These are phyloP conservation scores for Boletus vinaceobasis DNA, from an alignment of 768 basidiomycete species.

Conservation along the genomic window DNA sequence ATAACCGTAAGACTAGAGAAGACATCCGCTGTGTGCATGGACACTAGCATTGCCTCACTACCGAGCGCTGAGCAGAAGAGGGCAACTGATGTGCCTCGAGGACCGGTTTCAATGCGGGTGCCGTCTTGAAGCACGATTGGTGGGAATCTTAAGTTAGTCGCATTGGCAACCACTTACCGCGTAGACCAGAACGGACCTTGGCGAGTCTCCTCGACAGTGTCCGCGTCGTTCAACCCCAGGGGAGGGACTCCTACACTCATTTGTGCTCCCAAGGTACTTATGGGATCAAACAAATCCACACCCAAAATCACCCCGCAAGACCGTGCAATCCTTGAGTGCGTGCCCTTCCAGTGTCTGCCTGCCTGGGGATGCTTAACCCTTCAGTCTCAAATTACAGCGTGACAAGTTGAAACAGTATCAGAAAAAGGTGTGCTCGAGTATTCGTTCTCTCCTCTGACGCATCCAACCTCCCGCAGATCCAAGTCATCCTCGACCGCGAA, in stretches of 20 bases:
- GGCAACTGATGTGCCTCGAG: slow-evolving; percentile 10
- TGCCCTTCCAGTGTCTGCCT: slow-evolving; percentile 21
- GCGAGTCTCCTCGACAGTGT: not conserved
- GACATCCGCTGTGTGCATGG: slow-evolving; percentile 29
- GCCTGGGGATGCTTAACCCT: slow-evolving; percentile 21
- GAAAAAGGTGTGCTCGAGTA: slow-evolving; percentile 61
- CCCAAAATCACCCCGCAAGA: slow-evolving; percentile 94
- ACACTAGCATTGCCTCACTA: slow-evolving; percentile 30
- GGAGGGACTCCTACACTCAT: not conserved
- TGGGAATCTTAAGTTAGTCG: slow-evolving; percentile 14
- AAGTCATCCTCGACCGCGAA: slow-evolving; percentile 82
- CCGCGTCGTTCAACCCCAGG: not conserved
- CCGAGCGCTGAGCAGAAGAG: slow-evolving; percentile 5
- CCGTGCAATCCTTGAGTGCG: slow-evolving; percentile 92
- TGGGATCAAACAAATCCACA: slow-evolving; percentile 70
- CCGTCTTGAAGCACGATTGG: slow-evolving; percentile 2
- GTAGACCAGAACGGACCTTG: not conserved
- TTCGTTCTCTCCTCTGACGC: not conserved
- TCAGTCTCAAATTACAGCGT: slow-evolving; percentile 90
- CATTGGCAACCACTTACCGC: not conserved
- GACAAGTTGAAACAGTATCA: slow-evolving; percentile 97
- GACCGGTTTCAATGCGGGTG: slow-evolving; percentile 2
- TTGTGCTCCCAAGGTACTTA: slow-evolving; percentile 23
- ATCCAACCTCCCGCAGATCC: slow-evolving; percentile 53
- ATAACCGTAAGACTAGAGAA: slow-evolving; percentile 22